phyloP scores from a whole-genome alignment of 768 basidiomycete species.

The Mycena polygramma region DNA sequence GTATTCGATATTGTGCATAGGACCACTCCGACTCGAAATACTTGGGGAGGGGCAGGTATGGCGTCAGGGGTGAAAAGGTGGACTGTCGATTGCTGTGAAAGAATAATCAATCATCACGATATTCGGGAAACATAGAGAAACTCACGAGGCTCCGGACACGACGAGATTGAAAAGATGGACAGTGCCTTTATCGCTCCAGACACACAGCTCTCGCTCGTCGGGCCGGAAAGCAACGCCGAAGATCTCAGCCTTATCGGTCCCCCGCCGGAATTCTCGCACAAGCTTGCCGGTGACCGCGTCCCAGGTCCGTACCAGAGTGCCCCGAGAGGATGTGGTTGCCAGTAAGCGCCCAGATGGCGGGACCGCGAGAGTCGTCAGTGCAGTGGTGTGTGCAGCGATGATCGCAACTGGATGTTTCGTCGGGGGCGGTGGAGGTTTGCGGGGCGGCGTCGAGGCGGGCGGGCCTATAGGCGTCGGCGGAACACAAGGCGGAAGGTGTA shows the following conservation, averaged over 20 bases:
- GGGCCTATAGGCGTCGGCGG: conserved; percentile 70
- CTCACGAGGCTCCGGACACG: conserved; percentile 75
- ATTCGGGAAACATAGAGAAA: conserved; percentile 36
- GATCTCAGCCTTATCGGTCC: conserved; percentile 91
- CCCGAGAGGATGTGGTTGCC: conserved; percentile 86
- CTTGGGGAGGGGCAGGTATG: conserved; percentile 86
- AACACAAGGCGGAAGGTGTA: conserved; percentile 86
- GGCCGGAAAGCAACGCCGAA: conserved; percentile 91
- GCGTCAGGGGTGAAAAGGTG: conserved; percentile 81
- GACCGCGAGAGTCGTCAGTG: conserved; percentile 82
- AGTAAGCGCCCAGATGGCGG: conserved; percentile 84
- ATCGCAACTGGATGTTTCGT: conserved; percentile 81
- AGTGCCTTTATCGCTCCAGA: conserved; percentile 97
- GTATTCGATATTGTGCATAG: conserved; percentile 92
- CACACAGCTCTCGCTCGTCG: conserved; percentile 88
- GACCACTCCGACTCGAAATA: conserved; percentile 98
- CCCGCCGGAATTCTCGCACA: conserved; percentile 84
- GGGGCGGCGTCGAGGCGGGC: conserved; percentile 63
- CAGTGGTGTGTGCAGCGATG: conserved; percentile 85
- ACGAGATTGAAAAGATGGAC: conserved; percentile 89
- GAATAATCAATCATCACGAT: conserved; percentile 19
- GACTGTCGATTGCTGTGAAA: conserved; percentile 83
- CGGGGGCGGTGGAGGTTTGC: conserved; percentile 68
- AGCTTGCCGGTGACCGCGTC: conserved; percentile 80
- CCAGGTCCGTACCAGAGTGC: conserved; percentile 92